Conservation (phyloP, 257 asterid genomes). For the Plectranthus barbatus region DNA sequence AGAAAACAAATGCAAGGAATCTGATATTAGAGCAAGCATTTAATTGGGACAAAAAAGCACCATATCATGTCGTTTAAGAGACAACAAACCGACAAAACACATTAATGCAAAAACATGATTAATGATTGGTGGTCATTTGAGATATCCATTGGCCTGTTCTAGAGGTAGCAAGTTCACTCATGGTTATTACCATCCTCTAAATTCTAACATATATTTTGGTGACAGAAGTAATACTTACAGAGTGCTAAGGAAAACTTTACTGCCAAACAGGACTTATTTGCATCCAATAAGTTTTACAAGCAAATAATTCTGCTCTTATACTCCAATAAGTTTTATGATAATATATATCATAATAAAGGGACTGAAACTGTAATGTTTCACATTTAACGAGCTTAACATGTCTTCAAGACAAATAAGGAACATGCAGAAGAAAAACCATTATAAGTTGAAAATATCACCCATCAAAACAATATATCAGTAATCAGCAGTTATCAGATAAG, state of each 20-base stretch:
- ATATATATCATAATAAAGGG: not conserved
- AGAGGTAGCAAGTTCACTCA: not conserved
- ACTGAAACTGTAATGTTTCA: not conserved
- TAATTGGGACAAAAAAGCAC: not conserved
- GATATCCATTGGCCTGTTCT: constrained; percentile 1
- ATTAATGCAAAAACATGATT: constrained; percentile 2
- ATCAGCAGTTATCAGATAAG: not conserved
- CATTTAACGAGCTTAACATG: not conserved
- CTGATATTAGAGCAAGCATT: not conserved
- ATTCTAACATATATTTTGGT: not conserved
- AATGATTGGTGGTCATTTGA: not conserved
- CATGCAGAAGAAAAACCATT: constrained; percentile 1
- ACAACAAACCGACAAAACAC: not conserved
- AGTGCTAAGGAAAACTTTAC: not conserved
- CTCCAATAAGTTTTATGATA: not conserved
- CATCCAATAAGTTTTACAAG: not conserved
- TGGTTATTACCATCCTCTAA: constrained; percentile 1
- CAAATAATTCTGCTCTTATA: not conserved
- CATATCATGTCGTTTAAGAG: not conserved
- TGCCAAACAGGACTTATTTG: not conserved
- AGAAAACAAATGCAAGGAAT: not conserved
- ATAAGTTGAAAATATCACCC: not conserved
- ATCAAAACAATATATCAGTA: not conserved
- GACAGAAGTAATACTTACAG: not conserved
- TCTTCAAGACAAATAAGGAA: not conserved